Percentiles rank a stretch among this genome's conserved stretches.
Conservation (phyloP, 2,329 filamentous ascomycete species). For the Clonostachys sp. region DNA sequence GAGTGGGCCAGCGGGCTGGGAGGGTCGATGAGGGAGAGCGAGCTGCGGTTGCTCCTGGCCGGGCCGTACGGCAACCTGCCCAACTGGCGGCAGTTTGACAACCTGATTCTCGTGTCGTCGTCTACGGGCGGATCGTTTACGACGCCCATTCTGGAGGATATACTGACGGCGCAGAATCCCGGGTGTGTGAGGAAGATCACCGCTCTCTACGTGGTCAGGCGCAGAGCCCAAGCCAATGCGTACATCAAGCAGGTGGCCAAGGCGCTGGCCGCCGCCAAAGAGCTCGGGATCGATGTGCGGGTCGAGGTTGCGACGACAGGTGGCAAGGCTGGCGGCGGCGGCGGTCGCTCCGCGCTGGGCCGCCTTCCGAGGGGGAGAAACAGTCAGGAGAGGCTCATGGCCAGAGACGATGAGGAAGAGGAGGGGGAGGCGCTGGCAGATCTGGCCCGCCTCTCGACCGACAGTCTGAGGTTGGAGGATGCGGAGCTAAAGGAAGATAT, state of each 20-base stretch:
- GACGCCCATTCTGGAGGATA: conserved; percentile 12
- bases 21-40: conserved; percentile 5
- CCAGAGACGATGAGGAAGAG: background rate
- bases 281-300: background rate
- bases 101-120: conserved; percentile 9
- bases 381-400: background rate
- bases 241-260: background rate
- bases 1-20: conserved; percentile 8
- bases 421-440: background rate
- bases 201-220: conserved; percentile 5
- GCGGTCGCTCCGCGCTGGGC: background rate
- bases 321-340: background rate
- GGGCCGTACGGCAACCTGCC: conserved; percentile 11
- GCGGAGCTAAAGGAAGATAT: background rate
- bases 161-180: conserved; percentile 4
- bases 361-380: background rate
- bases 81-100: conserved; percentile 16
- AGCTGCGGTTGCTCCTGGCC: conserved; percentile 10
- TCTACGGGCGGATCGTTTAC: conserved; percentile 15
- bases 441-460: too few relatives aligned
- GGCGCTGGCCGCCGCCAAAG: background rate
- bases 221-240: background rate
- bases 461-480: background rate
- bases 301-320: background rate
- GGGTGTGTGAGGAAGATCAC: background rate